Base-by-base conservation (phyloP, 106 monocot species). In the Gastrodia elata region DNA sequence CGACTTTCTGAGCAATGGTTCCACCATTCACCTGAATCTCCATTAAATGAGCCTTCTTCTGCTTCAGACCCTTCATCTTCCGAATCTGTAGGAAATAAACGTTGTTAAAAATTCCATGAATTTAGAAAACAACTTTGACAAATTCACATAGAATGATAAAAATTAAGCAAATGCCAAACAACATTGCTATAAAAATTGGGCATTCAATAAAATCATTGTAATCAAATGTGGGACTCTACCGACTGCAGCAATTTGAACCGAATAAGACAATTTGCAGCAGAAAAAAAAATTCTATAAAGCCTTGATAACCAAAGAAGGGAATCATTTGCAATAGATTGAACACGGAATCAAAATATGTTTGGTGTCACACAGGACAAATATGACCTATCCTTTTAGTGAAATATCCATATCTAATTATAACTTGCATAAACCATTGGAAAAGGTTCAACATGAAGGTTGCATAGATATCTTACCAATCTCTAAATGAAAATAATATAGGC, bases 41-140 rank as follows among this genome's bases (percentile, higher is more conserved):
- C 89, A 89, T 89, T 27, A 86, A 68, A 41, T 89, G 89, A 15
- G 86, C 83, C 30, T 89, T 86, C 80, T 89, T 89, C 72, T 86
- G 86, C 58, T 86, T 86, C 37, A 86, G 58, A 5, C 89, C 89
- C 39, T 86, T 86, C 68, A 89, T 86, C 65, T 79, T 89, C 48
- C 83, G 75, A 74, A 88, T 80, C 84, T 88, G 75, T 4, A 40
- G n/a, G n/a, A n/a, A n/a, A n/a, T n/a, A n/a, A 56, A 27, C 6
- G 18, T 42, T 42, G 5, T 42, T 8, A 42, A 44, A 16, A 56
- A 56, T 16, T 1, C 55, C n/a, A n/a, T n/a, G n/a, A 56, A 56
- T 3, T 8, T 7, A 58, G 22, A 7, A 25, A 6, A 58, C 15
- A 58, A 58, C 57, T 58, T 58, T n/a, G n/a, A n/a, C n/a, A n/a